Conservation (phyloP, 176 grass and related monocot genomes). For the bread wheat (Triticum aestivum) region IWGSC_CS_RefSeq_v2.1 NC_057795.1:210830969-210831468, state of each 20-base stretch:
- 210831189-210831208: no score
- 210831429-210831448: conserved; percentile 47
- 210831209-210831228: conserved; percentile 18
- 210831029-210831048: no score
- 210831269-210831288: conserved; percentile 18
- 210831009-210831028: no score
- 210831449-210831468: conserved; percentile 55
- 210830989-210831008: no score
- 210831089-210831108: background rate
- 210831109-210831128: background rate
- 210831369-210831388: conserved; percentile 24
- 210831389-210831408: background rate
- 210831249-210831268: background rate
- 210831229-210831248: conserved; percentile 21
- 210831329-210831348: conserved; percentile 38
- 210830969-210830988: no score
- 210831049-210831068: background rate
- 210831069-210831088: background rate
- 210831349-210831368: conserved; percentile 26
- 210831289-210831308: background rate
- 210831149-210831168: background rate
- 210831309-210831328: conserved; percentile 32
- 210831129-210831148: background rate
- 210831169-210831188: no score
- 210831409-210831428: conserved; percentile 26